Evolutionary conservation across 306 rosid species (phyloP), one percentile per base, ranked within the genome.

Genomic region (Cicer judaicum): DNA sequence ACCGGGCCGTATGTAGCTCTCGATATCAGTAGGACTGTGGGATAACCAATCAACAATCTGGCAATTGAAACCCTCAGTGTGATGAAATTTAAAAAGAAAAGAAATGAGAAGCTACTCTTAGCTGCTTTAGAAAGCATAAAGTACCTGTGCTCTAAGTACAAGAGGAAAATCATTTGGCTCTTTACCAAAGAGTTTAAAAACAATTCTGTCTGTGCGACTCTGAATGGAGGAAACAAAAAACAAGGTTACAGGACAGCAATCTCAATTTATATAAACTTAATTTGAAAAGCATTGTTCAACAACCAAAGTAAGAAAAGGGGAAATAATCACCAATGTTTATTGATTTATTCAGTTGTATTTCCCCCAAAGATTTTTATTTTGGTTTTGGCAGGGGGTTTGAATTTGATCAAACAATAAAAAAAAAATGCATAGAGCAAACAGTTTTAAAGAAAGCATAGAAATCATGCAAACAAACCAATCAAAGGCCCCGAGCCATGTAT

Each of bases 1-100:
- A 79, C 98, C 96, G 34, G 98, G 98, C 72, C 89, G 87, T 68
- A 92, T 90, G 87, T 92, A 92, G 89, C 98, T 90, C 82, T 92
- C 98, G 19, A 92, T 90, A 66, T 92, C 94, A 9, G 90, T 83
- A 59, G 98, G 98, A 75, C 94, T 86, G 65, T 87, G 92, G 13
- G 94, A 89, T 82, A 92, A 75, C 98, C 98, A 92, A 80, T 89
- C 85, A 44, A 92, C 89, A 82, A 92, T 84, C 98, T 92, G 87
- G 60, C 75, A 74, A 77, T 74, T 69, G 81, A 84, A 76, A 79
- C 54, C 70, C 10, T n/a, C 55, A n/a, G 44, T 52, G 34, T 19
- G 64, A 70, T 68, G 48, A 77, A 59, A 72, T 13, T 67, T 62
- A 44, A 49, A 39, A 44, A 59, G 60, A 80, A 69, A 65, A 65